Evolutionary conservation across 768 basidiomycete genomes (phyloP).

Genomic region (Suillus ampliporus): DNA sequence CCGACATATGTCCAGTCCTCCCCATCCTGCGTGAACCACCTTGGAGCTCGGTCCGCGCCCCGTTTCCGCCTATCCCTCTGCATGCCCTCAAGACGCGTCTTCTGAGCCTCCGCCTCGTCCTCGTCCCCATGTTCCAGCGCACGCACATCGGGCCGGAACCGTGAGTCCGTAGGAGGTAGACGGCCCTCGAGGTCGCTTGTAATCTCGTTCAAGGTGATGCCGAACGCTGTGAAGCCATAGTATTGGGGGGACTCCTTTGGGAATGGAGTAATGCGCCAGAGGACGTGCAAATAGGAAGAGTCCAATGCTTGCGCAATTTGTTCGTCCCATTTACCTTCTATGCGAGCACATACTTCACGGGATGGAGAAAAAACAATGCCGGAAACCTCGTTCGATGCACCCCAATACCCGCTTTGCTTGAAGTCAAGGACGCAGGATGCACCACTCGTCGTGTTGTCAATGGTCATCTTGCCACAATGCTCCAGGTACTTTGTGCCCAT

Average conservation of each 20-base stretch:
- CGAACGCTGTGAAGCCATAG: conserved; percentile 85
- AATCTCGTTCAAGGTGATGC: conserved; percentile 82
- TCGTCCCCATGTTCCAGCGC: conserved; percentile 81
- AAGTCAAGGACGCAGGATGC: conserved; percentile 78
- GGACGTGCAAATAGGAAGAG: conserved; percentile 68
- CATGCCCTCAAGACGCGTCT: conserved; percentile 71
- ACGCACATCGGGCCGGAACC: conserved; percentile 80
- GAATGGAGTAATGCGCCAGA: conserved; percentile 81
- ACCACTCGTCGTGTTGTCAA: conserved; percentile 63
- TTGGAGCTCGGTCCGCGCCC: conserved; percentile 63
- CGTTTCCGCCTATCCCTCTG: conserved; percentile 74
- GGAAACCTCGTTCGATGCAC: conserved; percentile 71
- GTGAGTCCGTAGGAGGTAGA: conserved; percentile 82
- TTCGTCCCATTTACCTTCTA: conserved; percentile 95
- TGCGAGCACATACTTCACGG: conserved; percentile 58
- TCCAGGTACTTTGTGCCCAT: conserved; percentile 92
- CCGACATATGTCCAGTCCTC: conserved; percentile 81
- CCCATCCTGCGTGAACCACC: conserved; percentile 75
- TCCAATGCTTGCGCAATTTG: conserved; percentile 73
- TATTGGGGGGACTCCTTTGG: conserved; percentile 71
- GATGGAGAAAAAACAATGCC: conserved; percentile 61
- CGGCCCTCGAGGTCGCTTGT: conserved; percentile 65
- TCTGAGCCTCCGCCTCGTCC: conserved; percentile 74
- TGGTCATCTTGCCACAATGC: conserved; percentile 79
- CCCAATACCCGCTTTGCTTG: conserved; percentile 87